Conservation (phyloP, 73 alveolate genomes). For the Paramecium biaurelia region DNA sequence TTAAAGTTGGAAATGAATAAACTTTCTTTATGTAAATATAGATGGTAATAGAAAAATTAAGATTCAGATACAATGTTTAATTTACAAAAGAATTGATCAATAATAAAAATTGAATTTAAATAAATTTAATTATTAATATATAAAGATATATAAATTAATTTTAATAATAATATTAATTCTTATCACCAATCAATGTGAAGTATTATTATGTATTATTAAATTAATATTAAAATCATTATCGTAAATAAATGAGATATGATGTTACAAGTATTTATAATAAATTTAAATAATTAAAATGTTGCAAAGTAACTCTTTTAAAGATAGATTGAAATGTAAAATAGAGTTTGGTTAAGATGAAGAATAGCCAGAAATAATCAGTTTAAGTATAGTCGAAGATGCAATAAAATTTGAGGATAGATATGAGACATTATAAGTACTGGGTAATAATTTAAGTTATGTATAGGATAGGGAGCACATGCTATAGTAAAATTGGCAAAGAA, state of each 20-base stretch:
- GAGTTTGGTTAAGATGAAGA: not conserved
- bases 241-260: not conserved
- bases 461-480: slow-evolving; percentile 60
- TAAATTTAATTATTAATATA: not conserved
- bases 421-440: not conserved
- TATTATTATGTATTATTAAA: not conserved
- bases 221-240: not conserved
- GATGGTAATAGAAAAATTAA: not conserved
- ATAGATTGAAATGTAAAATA: not conserved
- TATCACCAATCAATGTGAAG: not conserved
- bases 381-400: not conserved
- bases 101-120: not conserved
- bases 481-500: slow-evolving; percentile 41
- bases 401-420: slow-evolving; percentile 1
- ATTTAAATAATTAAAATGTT: not conserved
- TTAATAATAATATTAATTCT: not conserved
- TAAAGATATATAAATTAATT: not conserved
- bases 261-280: not conserved
- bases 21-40: not conserved
- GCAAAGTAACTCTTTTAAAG: not conserved
- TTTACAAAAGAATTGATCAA: not conserved
- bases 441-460: not conserved
- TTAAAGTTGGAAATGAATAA: not conserved
- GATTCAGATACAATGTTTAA: not conserved
- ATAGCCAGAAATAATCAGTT: not conserved